Base-by-base conservation (phyloP, 140 eudicot species). In the Anethum foeniculum region DNA sequence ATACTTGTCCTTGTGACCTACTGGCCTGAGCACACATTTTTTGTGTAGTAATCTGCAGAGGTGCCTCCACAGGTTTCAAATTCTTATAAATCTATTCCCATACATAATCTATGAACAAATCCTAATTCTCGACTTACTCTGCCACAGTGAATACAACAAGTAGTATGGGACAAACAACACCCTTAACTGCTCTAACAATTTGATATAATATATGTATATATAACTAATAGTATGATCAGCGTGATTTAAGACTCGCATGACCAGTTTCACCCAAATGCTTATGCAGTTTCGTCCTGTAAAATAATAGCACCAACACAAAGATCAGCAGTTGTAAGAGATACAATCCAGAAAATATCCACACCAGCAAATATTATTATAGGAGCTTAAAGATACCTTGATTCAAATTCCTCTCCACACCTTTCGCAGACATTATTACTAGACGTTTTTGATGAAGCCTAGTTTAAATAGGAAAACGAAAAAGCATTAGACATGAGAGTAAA, bases 221-320 rank as follows among this genome's bases (percentile, higher is more conserved):
- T 30, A 34, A 28, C 19, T 30, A 25, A 25, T 68, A 68, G n/a
- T 34, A 6, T 68, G 74, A 4, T 88, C 90, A 91, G 71, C 89
- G 82, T 23, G 89, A 95, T 85, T 86, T 96, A 28, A 87, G 68
- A 27, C 91, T 60, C 8, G 98, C 98, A 84, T 93, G 99, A 77
- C 97, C 98, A 5, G 94, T 86, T 12, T 91, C 97, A 56, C 80
- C 87, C 85, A 96, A 84, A 91, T 96, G 99, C 84, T 91, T 91
- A 80, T 91, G 92, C 60, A 96, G 89, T 79, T 86, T 88, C 71
- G 39, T 89, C 93, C 99, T 96, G 92, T 75, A 49, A 81, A 18
- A 56, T 74, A 44, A 80, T 74, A 75, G 43, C 77, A 79, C 39
- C 6, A 23, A 65, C 44, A 54, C 68, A 58, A 79, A 78, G 38